Conservation (phyloP, 176 grass and related monocot genomes). For the Triticum monococcum region DNA sequence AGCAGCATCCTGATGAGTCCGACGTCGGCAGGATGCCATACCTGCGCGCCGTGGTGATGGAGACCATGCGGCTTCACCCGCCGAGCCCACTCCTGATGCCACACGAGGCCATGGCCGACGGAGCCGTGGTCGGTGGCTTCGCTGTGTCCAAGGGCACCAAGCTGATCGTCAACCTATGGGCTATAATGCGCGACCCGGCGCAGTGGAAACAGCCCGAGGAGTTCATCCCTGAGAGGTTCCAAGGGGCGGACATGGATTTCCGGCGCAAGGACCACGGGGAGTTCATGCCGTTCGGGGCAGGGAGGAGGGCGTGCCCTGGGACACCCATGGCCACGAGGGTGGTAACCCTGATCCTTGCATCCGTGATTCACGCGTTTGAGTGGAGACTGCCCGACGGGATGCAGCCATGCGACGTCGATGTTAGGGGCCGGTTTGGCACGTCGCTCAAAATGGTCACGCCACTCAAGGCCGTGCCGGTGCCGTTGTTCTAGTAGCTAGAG, state of each 20-base stretch:
- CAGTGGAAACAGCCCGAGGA: conserved; percentile 33
- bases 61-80: conserved; percentile 62
- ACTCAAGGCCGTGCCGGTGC: conserved; percentile 40
- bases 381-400: conserved; percentile 54
- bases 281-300: conserved; percentile 70
- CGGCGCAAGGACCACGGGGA: conserved; percentile 16
- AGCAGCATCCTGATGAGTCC: conserved; percentile 31
- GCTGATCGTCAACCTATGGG: conserved; percentile 49
- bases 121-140: conserved; percentile 42
- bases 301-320: conserved; percentile 59
- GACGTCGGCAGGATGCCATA: conserved; percentile 43
- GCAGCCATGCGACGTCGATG: conserved; percentile 41
- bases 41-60: conserved; percentile 60
- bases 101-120: conserved; percentile 46
- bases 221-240: conserved; percentile 59
- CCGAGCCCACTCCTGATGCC: conserved; percentile 55
- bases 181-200: conserved; percentile 57
- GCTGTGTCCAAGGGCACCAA: conserved; percentile 34
- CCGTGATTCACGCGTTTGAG: conserved; percentile 51
- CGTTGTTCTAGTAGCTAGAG: background rate
- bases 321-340: conserved; percentile 44
- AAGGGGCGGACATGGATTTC: conserved; percentile 34
- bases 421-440: conserved; percentile 43
- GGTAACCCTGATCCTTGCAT: conserved; percentile 43
- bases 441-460: conserved; percentile 50